Evolutionary conservation across 129 eudicot species (phyloP).

Genomic region (Rutidosis leptorrhynchoides): DNA sequence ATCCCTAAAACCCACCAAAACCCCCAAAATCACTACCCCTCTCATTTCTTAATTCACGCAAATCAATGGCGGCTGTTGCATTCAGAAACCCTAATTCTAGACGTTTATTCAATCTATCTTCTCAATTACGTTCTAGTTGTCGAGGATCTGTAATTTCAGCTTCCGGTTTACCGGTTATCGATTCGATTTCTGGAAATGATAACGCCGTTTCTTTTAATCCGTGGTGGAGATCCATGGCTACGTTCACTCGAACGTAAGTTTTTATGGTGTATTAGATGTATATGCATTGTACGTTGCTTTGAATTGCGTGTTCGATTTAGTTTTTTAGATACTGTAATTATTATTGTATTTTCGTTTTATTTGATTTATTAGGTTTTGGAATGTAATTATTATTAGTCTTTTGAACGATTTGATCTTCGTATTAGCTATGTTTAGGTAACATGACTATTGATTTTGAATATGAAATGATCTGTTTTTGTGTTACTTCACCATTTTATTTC

Average conservation of each 20-base stretch:
- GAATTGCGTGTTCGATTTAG: not conserved
- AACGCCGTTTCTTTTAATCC: conserved; percentile 30
- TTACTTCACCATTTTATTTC: not conserved
- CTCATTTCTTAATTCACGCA: conserved; percentile 6
- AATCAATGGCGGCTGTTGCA: conserved; percentile 66
- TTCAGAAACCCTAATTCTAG: conserved; percentile 57
- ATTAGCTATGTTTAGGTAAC: not conserved
- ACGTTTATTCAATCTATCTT: conserved; percentile 43
- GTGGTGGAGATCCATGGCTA: conserved; percentile 98
- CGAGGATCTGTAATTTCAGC: conserved; percentile 46
- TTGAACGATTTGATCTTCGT: not conserved
- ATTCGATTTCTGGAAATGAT: conserved; percentile 39
- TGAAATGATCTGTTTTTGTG: not conserved
- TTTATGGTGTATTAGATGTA: not conserved
- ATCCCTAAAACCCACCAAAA: conserved; percentile 39
- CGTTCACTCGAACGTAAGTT: conserved; percentile 82
- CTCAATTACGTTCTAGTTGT: conserved; percentile 58
- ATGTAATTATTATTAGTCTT: not conserved
- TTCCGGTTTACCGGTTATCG: conserved; percentile 33
- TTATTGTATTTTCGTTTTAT: not conserved
- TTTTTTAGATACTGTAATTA: not conserved
- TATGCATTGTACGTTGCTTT: conserved; percentile 7
- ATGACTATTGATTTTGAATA: not conserved
- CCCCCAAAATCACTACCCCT: conserved; percentile 11
- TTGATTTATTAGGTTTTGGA: not conserved